These are phyloP conservation scores for Carex scoparia DNA, from an alignment of 176 grass and related monocot species.

Conservation along the genomic window DNA sequence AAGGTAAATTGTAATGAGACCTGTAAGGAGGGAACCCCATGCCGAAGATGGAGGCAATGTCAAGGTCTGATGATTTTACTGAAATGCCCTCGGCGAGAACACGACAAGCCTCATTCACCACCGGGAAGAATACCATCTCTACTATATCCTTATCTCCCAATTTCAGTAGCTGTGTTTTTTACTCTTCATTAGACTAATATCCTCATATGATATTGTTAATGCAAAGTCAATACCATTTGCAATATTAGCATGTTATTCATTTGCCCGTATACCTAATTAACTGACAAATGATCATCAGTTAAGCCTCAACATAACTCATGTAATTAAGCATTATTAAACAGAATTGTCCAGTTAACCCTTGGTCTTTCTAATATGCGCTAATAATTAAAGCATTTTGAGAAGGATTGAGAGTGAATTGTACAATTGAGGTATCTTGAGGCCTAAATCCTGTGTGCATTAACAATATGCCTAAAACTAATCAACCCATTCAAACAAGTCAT, in stretches of 20 bases:
- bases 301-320: not conserved
- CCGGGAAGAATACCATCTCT: constrained; percentile 80
- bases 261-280: not conserved
- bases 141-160: constrained; percentile 73
- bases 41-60: constrained; percentile 81
- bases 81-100: constrained; percentile 77
- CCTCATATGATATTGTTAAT: not conserved
- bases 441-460: not conserved
- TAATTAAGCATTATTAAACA: not conserved
- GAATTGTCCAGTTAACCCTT: not conserved
- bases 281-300: not conserved
- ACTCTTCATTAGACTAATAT: not conserved
- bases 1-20: constrained; percentile 29
- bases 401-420: not conserved
- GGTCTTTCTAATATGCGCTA: not conserved
- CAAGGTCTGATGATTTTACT: constrained; percentile 84
- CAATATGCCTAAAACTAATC: no score
- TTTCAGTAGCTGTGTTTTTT: constrained; percentile 61
- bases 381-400: not conserved
- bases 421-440: not conserved
- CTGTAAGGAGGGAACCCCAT: constrained; percentile 95
- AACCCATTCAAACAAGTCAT: not conserved
- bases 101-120: constrained; percentile 86
- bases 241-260: constrained; percentile 1
- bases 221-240: not conserved